phyloP scores from a whole-genome alignment of 2,329 filamentous ascomycete species.

The Arachnopeziza araneosa region DNA sequence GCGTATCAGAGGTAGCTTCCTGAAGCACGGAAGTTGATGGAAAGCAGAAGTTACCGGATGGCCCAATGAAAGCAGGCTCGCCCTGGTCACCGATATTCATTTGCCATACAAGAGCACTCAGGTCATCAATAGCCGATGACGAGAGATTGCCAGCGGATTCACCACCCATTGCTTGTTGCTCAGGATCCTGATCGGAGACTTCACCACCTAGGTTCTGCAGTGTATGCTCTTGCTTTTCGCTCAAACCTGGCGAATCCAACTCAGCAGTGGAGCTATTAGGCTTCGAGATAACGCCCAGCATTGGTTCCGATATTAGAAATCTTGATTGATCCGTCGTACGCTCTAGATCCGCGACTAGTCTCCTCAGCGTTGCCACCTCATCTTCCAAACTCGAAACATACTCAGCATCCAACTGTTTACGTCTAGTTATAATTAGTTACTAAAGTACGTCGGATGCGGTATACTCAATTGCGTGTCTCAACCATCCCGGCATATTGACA shows the following conservation, averaged over 20 bases:
- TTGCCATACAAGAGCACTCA: not conserved
- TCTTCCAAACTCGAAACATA: not conserved
- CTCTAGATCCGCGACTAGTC: no score
- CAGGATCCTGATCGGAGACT: not conserved
- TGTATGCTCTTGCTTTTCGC: no score
- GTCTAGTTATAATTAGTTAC: not conserved
- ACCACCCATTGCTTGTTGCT: not conserved
- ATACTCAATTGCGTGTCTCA: slow-evolving; percentile 65
- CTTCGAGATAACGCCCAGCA: no score
- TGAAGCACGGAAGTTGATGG: not conserved
- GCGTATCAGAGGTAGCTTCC: not conserved
- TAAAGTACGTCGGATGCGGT: slow-evolving; percentile 33
- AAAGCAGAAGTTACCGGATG: not conserved
- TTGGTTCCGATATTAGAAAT: no score
- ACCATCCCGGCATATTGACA: slow-evolving; percentile 69
- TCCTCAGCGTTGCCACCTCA: no score
- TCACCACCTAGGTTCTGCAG: no score
- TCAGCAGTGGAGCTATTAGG: no score
- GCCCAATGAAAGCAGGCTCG: not conserved
- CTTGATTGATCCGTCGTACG: no score
- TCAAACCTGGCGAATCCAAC: no score
- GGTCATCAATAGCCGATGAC: not conserved
- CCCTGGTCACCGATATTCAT: not conserved
- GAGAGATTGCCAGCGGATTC: not conserved
- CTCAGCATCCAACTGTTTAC: not conserved